Percentiles rank a stretch among this genome's conserved stretches.
Conservation (phyloP, 352 stramenopile genomes). For the Pythium sukuiense region DNA sequence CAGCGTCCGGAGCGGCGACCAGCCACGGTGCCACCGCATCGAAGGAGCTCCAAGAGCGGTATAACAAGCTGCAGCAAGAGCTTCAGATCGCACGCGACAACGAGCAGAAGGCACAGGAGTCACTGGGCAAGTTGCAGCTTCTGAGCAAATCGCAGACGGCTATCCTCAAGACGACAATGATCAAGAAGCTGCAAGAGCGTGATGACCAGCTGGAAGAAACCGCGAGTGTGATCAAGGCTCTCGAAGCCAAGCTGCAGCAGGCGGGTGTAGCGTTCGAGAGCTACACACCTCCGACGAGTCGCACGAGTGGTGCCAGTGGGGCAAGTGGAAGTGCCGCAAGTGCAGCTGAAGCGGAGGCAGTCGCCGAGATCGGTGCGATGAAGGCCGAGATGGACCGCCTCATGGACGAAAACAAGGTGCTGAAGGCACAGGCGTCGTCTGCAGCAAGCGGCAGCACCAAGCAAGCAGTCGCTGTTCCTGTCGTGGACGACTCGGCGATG, state of each 20-base stretch:
- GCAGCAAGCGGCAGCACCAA: not conserved
- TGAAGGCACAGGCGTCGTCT: constrained; percentile 33
- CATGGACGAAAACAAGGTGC: constrained; percentile 62
- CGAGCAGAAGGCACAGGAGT: constrained; percentile 78
- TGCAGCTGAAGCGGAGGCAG: constrained; percentile 39
- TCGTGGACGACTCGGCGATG: not conserved
- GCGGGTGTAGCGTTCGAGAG: constrained; percentile 42
- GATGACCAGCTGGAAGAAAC: constrained; percentile 68
- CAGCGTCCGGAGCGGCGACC: constrained; percentile 25
- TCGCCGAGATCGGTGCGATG: constrained; percentile 66
- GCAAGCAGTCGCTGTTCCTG: not conserved
- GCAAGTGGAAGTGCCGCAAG: constrained; percentile 7
- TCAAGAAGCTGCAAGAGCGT: constrained; percentile 77
- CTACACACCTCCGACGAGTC: constrained; percentile 27
- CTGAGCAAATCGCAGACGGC: constrained; percentile 84
- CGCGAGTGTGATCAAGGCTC: constrained; percentile 51
- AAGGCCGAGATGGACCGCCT: constrained; percentile 75
- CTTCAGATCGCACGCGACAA: constrained; percentile 56
- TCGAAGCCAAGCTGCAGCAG: constrained; percentile 60
- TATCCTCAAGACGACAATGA: constrained; percentile 83
- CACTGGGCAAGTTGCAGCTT: constrained; percentile 77
- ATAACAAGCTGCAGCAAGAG: constrained; percentile 62
- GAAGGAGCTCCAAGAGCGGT: constrained; percentile 35
- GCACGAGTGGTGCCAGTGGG: not conserved
- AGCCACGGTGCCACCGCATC: constrained; percentile 19